Evolutionary conservation across 2,329 filamentous ascomycete genomes (phyloP).

Genomic region (Fusarium sp.): DNA sequence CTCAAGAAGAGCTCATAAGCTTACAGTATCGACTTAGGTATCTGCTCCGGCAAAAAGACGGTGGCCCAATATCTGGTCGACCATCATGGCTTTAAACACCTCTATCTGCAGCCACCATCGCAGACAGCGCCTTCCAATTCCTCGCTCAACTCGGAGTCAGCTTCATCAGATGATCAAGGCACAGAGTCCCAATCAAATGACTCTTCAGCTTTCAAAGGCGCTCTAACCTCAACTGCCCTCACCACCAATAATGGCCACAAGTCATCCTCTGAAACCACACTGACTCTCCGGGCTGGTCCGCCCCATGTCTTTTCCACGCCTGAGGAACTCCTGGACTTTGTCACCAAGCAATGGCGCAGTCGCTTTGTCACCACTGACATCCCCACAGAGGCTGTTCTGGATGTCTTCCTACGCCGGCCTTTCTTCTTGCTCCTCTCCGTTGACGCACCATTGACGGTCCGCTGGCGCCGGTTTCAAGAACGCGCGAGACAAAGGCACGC

Average conservation of each 20-base stretch:
- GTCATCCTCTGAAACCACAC: constrained; percentile 43
- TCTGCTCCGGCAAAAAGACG: constrained; percentile 92
- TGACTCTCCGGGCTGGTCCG: constrained; percentile 43
- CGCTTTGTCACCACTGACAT: constrained; percentile 90
- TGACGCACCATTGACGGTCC: constrained; percentile 86
- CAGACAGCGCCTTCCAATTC: constrained; percentile 15
- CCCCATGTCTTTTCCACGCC: constrained; percentile 68
- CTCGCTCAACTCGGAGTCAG: constrained; percentile 15
- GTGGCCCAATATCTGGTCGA: constrained; percentile 89
- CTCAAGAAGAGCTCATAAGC: constrained; percentile 11
- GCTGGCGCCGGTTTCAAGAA: constrained; percentile 81
- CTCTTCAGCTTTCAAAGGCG: constrained; percentile 41
- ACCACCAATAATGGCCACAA: constrained; percentile 45
- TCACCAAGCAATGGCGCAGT: constrained; percentile 84
- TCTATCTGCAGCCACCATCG: constrained; percentile 64
- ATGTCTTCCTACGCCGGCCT: constrained; percentile 81
- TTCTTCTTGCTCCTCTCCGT: constrained; percentile 95
- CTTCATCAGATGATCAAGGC: constrained; percentile 21
- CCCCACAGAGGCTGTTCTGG: constrained; percentile 76
- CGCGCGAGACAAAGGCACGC: constrained; percentile 39
- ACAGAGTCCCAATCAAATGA: constrained; percentile 17
- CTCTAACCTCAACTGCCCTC: constrained; percentile 45
- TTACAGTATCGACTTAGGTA: constrained; percentile 66
- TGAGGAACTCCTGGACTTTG: constrained; percentile 81
- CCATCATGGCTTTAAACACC: constrained; percentile 82